These are phyloP conservation scores for Peniophora sp. DNA, from an alignment of 1,284 basidiomycete genomes.

Conservation along the genomic window DNA sequence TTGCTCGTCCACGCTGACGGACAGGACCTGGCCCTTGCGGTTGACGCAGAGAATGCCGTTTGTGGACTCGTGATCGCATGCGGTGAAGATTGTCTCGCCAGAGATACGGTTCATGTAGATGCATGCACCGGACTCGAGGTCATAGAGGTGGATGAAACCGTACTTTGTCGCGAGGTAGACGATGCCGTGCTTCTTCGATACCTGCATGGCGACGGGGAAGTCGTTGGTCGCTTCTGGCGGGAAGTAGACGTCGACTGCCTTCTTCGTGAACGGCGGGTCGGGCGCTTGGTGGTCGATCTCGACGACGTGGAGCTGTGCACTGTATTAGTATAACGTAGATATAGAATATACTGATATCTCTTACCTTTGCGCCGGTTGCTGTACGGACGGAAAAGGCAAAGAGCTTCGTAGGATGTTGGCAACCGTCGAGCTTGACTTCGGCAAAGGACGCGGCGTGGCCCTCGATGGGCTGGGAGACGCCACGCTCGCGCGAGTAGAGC, in stretches of 20 bases:
- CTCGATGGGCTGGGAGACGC: constrained; percentile 98
- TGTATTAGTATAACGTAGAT: constrained; percentile 11
- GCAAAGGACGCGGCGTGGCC: constrained; percentile 98
- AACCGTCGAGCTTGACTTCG: constrained; percentile 84
- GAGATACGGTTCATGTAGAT: constrained; percentile 99
- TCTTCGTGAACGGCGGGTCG: constrained; percentile 96
- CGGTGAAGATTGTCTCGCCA: constrained; percentile 99
- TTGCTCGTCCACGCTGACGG: constrained; percentile 94
- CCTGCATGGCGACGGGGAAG: constrained; percentile 99
- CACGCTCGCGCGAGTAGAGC: constrained; percentile 84
- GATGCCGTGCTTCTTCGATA: constrained; percentile 95
- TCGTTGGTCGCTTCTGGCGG: constrained; percentile 97
- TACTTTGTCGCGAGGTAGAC: constrained; percentile 98
- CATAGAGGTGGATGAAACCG: constrained; percentile 99
- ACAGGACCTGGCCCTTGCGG: constrained; percentile 98
- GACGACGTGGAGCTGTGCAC: constrained; percentile 85
- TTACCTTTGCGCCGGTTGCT: constrained; percentile 91
- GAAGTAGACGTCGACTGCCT: constrained; percentile 99
- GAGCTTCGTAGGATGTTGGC: constrained; percentile 79
- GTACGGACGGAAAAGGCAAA: constrained; percentile 96
- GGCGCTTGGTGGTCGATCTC: constrained; percentile 96
- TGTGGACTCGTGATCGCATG: constrained; percentile 89
- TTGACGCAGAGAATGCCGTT: constrained; percentile 99
- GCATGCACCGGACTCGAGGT: constrained; percentile 96
- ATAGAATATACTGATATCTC: constrained; percentile 16